phyloP scores from a whole-genome alignment of 2,329 filamentous ascomycete genomes.

The Diaporthe australafricana region DNA sequence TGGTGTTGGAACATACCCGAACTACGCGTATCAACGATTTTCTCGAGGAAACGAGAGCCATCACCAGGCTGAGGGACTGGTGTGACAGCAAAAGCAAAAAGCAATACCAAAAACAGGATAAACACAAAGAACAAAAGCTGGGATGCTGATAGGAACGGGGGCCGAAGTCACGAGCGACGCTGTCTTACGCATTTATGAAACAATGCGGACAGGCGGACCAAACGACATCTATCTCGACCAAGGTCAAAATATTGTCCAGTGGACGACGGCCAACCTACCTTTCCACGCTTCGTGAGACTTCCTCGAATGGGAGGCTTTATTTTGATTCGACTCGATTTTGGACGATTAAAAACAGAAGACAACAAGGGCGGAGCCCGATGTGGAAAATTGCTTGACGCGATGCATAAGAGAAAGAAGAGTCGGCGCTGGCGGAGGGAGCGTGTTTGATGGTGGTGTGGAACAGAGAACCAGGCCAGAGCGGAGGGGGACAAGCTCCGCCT shows the following conservation, averaged over 20 bases:
- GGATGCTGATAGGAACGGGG: neutral
- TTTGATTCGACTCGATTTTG: neutral
- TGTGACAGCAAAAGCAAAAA: neutral
- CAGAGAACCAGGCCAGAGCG: neutral
- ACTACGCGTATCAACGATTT: no score
- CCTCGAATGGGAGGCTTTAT: neutral
- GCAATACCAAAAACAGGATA: neutral
- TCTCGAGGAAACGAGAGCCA: neutral
- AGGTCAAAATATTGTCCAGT: neutral
- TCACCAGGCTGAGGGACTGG: neutral
- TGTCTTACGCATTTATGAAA: neutral
- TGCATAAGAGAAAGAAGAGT: neutral
- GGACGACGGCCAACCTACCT: neutral
- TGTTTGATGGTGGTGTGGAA: no score
- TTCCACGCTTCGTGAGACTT: neutral
- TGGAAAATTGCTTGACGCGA: neutral
- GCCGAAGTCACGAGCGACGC: constrained; percentile 8
- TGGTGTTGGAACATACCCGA: neutral
- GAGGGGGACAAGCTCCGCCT: neutral
- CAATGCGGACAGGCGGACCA: neutral
- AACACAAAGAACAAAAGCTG: neutral
- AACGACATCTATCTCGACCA: no score
- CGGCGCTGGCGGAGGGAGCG: neutral
- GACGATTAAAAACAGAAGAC: neutral
- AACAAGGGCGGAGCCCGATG: neutral